Conservation (phyloP, 2,329 filamentous ascomycete genomes). For the Colletotrichum sp. region DNA sequence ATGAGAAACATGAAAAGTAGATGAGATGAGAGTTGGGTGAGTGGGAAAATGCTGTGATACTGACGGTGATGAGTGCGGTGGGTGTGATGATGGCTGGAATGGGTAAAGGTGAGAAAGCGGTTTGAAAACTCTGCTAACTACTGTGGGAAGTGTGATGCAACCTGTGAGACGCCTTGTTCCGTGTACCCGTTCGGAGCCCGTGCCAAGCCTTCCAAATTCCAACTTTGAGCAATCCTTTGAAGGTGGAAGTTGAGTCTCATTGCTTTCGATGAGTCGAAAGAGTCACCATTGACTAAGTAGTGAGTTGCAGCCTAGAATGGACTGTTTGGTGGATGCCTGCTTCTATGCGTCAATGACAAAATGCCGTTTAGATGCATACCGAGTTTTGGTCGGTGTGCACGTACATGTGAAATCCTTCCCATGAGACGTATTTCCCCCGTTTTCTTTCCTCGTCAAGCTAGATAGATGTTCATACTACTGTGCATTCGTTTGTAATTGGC, state of each 20-base stretch:
- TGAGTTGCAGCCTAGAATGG: neutral
- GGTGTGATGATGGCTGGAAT: neutral
- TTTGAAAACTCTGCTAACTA: neutral
- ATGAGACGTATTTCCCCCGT: neutral
- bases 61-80: neutral
- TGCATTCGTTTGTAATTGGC: neutral
- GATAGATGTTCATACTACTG: neutral
- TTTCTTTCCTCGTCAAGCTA: neutral
- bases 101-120: neutral
- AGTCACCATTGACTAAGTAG: conserved; percentile 2
- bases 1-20: neutral
- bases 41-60: neutral
- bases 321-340: neutral
- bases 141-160: neutral
- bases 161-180: neutral
- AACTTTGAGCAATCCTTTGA: neutral
- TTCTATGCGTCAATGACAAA: neutral
- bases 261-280: neutral
- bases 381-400: neutral
- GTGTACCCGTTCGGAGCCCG: neutral
- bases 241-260: neutral
- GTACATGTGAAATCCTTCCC: neutral
- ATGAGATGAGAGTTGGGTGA: neutral
- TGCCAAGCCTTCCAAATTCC: neutral
- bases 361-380: neutral